phyloP scores from a whole-genome alignment of 352 stramenopile species.

The Globisporangium cylindrosporum region DNA sequence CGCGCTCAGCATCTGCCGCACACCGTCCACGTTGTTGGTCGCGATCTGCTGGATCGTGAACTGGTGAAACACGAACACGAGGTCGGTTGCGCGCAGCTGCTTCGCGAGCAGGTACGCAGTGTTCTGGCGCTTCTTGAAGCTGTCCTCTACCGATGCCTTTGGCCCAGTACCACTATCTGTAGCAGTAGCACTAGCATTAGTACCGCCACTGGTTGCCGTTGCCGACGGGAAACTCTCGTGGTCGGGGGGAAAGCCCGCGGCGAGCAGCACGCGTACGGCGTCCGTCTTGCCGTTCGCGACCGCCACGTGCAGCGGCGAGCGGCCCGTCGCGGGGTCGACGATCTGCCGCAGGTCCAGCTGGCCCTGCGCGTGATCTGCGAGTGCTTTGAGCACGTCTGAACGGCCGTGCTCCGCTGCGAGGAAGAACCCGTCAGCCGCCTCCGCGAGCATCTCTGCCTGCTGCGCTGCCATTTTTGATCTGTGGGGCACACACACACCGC shows the following conservation, averaged over 20 bases:
- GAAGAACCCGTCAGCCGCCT: slow-evolving; percentile 81
- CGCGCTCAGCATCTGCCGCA: slow-evolving; percentile 57
- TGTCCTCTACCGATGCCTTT: background rate
- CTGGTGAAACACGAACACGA: slow-evolving; percentile 83
- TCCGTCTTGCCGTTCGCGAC: slow-evolving; percentile 73
- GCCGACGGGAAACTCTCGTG: slow-evolving; percentile 27
- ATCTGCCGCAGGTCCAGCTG: slow-evolving; percentile 46
- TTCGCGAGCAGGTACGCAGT: slow-evolving; percentile 70
- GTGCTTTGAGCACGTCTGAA: slow-evolving; percentile 82
- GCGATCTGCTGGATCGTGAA: slow-evolving; percentile 86
- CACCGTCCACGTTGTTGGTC: slow-evolving; percentile 49
- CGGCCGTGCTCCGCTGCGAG: slow-evolving; percentile 76
- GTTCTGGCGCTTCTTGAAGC: slow-evolving; percentile 16
- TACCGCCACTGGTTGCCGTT: background rate
- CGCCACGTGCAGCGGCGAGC: slow-evolving; percentile 75
- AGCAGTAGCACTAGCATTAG: background rate
- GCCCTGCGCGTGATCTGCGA: slow-evolving; percentile 62
- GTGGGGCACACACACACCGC: background rate
- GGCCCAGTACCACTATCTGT: background rate
- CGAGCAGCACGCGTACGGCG: slow-evolving; percentile 72
- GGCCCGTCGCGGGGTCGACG: slow-evolving; percentile 57
- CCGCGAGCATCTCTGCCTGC: slow-evolving; percentile 42
- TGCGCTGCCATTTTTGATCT: background rate
- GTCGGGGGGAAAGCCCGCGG: slow-evolving; percentile 70
- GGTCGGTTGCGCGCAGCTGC: slow-evolving; percentile 48